Evolutionary conservation across 768 basidiomycete genomes (phyloP).

Genomic region (Saitozyma podzolica): DNA sequence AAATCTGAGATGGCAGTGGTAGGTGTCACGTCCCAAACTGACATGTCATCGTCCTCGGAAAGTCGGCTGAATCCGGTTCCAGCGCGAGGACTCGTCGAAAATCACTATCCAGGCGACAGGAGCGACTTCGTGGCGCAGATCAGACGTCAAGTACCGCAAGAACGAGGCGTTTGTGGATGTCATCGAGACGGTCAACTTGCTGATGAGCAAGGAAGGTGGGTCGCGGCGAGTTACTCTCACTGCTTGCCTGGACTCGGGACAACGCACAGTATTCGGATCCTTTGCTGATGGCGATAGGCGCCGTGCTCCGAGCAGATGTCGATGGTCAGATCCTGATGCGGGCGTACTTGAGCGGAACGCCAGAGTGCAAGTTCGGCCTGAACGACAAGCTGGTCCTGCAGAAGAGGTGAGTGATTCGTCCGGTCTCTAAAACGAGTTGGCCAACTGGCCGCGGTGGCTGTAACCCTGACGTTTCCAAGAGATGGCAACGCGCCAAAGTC

Average conservation of each 20-base stretch:
- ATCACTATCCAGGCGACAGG: conserved; percentile 98
- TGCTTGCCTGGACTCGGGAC: not conserved
- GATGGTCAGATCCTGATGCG: conserved; percentile 98
- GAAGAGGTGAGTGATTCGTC: conserved; percentile 61
- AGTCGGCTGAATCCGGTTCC: not conserved
- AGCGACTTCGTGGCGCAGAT: conserved; percentile 89
- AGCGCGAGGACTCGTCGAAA: conserved; percentile 92
- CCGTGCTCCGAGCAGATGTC: conserved; percentile 88
- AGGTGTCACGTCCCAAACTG: conserved; percentile 42
- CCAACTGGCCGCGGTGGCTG: not conserved
- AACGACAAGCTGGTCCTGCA: conserved; percentile 98
- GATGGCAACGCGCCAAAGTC: conserved; percentile 47
- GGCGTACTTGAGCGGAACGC: conserved; percentile 92
- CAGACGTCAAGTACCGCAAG: conserved; percentile 98
- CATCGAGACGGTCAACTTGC: conserved; percentile 90
- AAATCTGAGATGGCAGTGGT: conserved; percentile 83
- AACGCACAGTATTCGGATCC: not conserved
- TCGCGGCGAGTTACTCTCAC: not conserved
- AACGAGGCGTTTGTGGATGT: conserved; percentile 99
- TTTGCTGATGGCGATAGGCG: conserved; percentile 59
- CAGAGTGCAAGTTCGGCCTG: conserved; percentile 97
- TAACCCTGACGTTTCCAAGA: conserved; percentile 10
- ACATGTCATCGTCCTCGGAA: not conserved
- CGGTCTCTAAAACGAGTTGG: not conserved
- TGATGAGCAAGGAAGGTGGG: conserved; percentile 94